Evolutionary conservation across 2,329 filamentous ascomycete species (phyloP).

Genomic region (Chrysosporium queenslandicum): DNA sequence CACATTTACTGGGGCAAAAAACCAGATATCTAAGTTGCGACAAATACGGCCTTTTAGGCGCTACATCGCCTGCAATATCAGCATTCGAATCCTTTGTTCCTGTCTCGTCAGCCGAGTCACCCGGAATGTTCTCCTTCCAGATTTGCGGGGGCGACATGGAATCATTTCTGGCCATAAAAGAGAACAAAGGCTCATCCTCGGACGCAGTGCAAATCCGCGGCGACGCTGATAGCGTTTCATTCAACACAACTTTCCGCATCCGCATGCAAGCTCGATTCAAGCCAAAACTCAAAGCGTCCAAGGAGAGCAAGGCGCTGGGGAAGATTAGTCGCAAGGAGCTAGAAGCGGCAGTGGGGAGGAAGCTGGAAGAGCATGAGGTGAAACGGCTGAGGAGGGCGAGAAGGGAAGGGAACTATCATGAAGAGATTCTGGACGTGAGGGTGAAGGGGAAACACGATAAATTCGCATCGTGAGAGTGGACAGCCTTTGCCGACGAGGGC

Average conservation of each 20-base stretch:
- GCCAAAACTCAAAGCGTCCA: slow-evolving; percentile 64
- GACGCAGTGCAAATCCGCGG: slow-evolving; percentile 59
- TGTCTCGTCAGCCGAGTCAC: slow-evolving; percentile 52
- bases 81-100: slow-evolving; percentile 70
- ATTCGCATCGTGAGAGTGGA: slow-evolving; percentile 38
- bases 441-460: slow-evolving; percentile 92
- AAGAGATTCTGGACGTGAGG: slow-evolving; percentile 73
- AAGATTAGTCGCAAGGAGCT: slow-evolving; percentile 81
- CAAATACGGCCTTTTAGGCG: slow-evolving; percentile 66
- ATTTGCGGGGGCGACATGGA: slow-evolving; percentile 50
- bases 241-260: slow-evolving; percentile 64
- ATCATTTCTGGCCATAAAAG: slow-evolving; percentile 56
- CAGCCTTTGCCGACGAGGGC: background rate
- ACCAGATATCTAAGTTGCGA: slow-evolving; percentile 73
- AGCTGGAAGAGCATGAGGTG: slow-evolving; percentile 76
- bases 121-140: slow-evolving; percentile 64
- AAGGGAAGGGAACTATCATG: slow-evolving; percentile 80
- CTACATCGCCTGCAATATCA: slow-evolving; percentile 70
- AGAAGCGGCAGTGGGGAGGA: slow-evolving; percentile 67
- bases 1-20: background rate
- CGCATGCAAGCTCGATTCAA: slow-evolving; percentile 96
- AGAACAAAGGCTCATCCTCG: slow-evolving; percentile 41
- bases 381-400: slow-evolving; percentile 70
- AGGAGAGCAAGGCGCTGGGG: slow-evolving; percentile 71
- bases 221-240: slow-evolving; percentile 58